Base-by-base conservation (phyloP, 257 asterid species). In the Fraxinus excelsior region DNA sequence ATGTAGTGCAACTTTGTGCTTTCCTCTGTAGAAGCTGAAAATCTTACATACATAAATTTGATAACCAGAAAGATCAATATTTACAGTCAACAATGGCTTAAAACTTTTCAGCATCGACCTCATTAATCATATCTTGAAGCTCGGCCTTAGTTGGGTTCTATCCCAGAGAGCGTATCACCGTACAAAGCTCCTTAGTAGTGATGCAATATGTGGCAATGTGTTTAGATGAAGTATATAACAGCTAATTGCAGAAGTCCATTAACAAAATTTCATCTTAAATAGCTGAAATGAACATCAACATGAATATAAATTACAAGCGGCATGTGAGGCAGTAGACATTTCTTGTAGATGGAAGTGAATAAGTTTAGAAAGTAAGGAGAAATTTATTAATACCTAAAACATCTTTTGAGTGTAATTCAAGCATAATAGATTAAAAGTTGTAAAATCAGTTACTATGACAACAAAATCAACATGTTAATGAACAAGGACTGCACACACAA, bases 51-150 rank as follows among this genome's bases (percentile, higher is more conserved):
- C n/a, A n/a, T n/a, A n/a, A n/a, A n/a, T n/a, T n/a, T n/a, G n/a
- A n/a, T n/a, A n/a, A n/a, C n/a, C n/a, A n/a, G n/a, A n/a, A n/a
- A n/a, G n/a, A n/a, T n/a, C n/a, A n/a, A n/a, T n/a, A n/a, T n/a
- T n/a, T n/a, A n/a, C n/a, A n/a, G n/a, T n/a, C n/a, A n/a, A n/a
- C n/a, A n/a, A n/a, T n/a, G n/a, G n/a, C n/a, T n/a, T n/a, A n/a
- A n/a, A n/a, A n/a, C n/a, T n/a, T n/a, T n/a, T 62, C 68, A 10
- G 68, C 68, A 26, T 62, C 68, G 26, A 62, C 68, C 18, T 62
- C 68, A 11, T 26, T 62, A n/a, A 62, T 62, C 68, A 62, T 62
- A n/a, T 62, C 68, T 62, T 62, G 68, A 11, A 62, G 68, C 68
- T 62, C 68, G 4, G 68, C 68, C 35, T 62, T 35, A 26, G 68